These are phyloP conservation scores for Penicillium chermesinum DNA, from an alignment of 495 filamentous ascomycete genomes.

Conservation along the genomic window DNA sequence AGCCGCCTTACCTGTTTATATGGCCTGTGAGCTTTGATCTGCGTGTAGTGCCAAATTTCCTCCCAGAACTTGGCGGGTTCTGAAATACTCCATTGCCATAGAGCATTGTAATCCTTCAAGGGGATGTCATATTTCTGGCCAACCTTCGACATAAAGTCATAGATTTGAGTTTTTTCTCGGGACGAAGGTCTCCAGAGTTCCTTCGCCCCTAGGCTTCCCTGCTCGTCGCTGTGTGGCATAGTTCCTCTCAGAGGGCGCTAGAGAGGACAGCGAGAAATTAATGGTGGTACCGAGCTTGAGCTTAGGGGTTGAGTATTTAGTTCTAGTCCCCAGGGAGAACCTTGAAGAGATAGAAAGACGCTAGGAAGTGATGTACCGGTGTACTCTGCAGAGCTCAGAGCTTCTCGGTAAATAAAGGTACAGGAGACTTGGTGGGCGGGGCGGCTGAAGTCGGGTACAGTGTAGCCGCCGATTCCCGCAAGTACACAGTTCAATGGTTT, in stretches of 20 bases:
- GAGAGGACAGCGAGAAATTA: not conserved
- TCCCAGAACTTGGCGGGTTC: conserved; percentile 77
- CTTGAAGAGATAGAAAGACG: too few relatives aligned
- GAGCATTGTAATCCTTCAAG: conserved; percentile 59
- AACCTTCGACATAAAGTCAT: conserved; percentile 62
- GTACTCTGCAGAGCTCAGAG: not conserved
- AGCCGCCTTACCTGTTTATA: conserved; percentile 52
- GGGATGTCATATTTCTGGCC: conserved; percentile 60
- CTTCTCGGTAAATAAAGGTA: conserved; percentile 2
- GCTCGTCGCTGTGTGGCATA: conserved; percentile 28
- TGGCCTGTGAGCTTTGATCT: conserved; percentile 60
- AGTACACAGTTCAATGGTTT: too few relatives aligned
- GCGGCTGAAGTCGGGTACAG: conserved; percentile 18
- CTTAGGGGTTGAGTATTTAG: too few relatives aligned
- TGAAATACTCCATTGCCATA: conserved; percentile 80
- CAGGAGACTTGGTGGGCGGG: conserved; percentile 12
- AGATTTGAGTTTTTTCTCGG: conserved; percentile 62
- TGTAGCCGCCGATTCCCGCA: conserved; percentile 18
- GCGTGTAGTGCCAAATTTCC: conserved; percentile 76
- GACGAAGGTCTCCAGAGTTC: conserved; percentile 71
- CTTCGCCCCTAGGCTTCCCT: conserved; percentile 18
- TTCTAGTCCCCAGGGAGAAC: too few relatives aligned
- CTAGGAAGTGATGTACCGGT: too few relatives aligned
- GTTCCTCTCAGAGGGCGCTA: not conserved
- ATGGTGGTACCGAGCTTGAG: too few relatives aligned